Evolutionary conservation across 306 rosid species (phyloP).

Genomic region (Cercis canadensis): DNA sequence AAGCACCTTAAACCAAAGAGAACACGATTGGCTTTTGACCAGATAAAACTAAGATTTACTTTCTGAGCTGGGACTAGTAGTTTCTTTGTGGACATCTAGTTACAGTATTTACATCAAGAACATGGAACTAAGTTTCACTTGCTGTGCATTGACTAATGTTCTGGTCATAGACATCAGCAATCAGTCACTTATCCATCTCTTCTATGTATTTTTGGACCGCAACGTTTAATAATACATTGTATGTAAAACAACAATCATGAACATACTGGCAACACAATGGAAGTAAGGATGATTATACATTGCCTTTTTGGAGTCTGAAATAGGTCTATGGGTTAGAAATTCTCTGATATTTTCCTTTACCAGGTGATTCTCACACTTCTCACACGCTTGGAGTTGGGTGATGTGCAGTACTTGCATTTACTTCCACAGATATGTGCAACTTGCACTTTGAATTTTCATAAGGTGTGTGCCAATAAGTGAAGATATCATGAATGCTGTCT

Average conservation of each 20-base stretch:
- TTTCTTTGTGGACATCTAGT: not conserved
- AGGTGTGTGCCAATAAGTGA: slow-evolving; percentile 51
- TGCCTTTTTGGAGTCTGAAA: slow-evolving; percentile 21
- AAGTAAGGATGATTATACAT: slow-evolving; percentile 22
- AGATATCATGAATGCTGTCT: slow-evolving; percentile 14
- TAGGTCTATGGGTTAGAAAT: slow-evolving; percentile 28
- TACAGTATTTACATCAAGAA: not conserved
- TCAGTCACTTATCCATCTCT: not conserved
- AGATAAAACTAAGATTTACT: slow-evolving; percentile 17
- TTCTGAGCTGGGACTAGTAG: not conserved
- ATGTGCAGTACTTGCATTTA: slow-evolving; percentile 73
- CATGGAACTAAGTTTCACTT: not conserved
- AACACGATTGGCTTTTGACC: slow-evolving; percentile 23
- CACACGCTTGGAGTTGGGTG: slow-evolving; percentile 93
- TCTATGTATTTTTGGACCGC: not conserved
- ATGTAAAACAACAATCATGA: not conserved
- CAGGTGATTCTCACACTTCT: slow-evolving; percentile 93
- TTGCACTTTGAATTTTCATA: slow-evolving; percentile 76
- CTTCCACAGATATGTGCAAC: slow-evolving; percentile 79
- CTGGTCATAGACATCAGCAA: slow-evolving; percentile 1
- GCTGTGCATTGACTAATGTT: slow-evolving; percentile 3
- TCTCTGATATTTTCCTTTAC: slow-evolving; percentile 36
- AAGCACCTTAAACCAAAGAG: slow-evolving; percentile 17
- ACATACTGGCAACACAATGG: slow-evolving; percentile 13
- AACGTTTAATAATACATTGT: not conserved